Evolutionary conservation across 2,329 filamentous ascomycete species (phyloP).

Genomic region (Colletotrichum sp.): DNA sequence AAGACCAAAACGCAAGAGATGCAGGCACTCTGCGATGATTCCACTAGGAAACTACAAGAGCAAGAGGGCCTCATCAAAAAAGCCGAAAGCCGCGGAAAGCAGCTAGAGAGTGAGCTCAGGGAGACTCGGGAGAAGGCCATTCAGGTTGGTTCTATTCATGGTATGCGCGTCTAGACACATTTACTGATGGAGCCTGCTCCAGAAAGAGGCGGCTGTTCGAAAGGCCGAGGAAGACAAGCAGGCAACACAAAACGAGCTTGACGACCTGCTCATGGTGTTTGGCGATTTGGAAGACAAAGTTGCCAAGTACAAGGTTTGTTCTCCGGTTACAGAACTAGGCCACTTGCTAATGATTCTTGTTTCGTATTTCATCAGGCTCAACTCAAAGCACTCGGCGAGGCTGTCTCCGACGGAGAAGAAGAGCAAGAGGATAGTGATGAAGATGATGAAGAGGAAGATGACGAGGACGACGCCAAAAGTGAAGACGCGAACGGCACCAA

Average conservation of each 20-base stretch:
- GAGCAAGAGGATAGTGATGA: conserved; percentile 64
- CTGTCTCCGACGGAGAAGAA: conserved; percentile 78
- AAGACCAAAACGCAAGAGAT: conserved; percentile 67
- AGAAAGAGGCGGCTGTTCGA: conserved; percentile 37
- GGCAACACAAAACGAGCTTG: conserved; percentile 73
- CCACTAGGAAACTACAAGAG: conserved; percentile 43
- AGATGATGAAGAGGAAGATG: conserved; percentile 53
- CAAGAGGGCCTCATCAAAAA: conserved; percentile 43
- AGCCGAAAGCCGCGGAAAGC: conserved; percentile 32
- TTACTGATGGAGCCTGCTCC: not conserved
- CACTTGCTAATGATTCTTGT: not conserved
- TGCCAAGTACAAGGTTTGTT: conserved; percentile 71
- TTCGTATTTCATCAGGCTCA: conserved; percentile 46
- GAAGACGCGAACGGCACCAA: conserved; percentile 9
- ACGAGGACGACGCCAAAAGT: conserved; percentile 24
- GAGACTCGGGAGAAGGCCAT: conserved; percentile 27
- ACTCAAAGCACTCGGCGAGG: conserved; percentile 69
- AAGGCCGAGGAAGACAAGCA: conserved; percentile 68
- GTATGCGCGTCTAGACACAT: not conserved
- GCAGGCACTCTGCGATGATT: conserved; percentile 52
- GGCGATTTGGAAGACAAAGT: conserved; percentile 81
- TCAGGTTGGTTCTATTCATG: not conserved
- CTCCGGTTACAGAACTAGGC: not conserved
- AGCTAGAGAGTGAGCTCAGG: conserved; percentile 33
- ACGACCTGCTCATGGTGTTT: conserved; percentile 83